Evolutionary conservation across 2,329 filamentous ascomycete species (phyloP).

Genomic region (Microdochium trichocladiopsis): DNA sequence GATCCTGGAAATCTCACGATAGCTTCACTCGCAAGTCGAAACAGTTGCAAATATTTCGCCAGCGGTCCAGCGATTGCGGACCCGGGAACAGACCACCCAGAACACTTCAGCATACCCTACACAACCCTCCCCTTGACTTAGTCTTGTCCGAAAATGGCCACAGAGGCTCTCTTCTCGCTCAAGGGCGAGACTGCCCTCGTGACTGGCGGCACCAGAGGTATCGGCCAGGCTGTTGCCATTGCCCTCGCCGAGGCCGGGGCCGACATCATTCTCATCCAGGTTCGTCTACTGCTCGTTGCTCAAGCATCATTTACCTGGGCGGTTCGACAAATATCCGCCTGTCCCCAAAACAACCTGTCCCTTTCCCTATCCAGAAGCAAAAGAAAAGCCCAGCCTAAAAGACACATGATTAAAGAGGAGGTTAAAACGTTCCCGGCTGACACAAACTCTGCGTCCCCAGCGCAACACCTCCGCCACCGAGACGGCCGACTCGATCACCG

Average conservation of each 20-base stretch:
- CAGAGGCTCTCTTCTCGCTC: conserved; percentile 40
- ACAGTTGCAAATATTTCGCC: too few species aligned
- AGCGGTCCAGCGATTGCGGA: too few species aligned
- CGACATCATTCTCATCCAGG: conserved; percentile 48
- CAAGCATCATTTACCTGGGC: too few species aligned
- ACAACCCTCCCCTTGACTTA: too few species aligned
- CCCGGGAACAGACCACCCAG: background rate
- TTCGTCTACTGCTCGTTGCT: conserved; percentile 10
- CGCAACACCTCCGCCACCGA: conserved; percentile 30
- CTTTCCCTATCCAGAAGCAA: background rate
- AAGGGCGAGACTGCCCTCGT: conserved; percentile 49
- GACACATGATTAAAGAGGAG: too few species aligned
- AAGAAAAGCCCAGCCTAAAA: too few species aligned
- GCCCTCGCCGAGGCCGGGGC: conserved; percentile 53
- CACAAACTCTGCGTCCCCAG: conserved; percentile 17
- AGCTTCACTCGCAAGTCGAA: background rate
- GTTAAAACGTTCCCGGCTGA: too few species aligned
- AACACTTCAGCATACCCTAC: too few species aligned
- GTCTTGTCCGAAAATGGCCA: background rate
- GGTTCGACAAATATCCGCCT: background rate
- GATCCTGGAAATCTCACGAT: background rate
- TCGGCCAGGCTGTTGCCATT: conserved; percentile 49
- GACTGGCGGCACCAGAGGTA: conserved; percentile 51
- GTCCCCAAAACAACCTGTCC: background rate
- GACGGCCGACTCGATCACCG: conserved; percentile 56